Evolutionary conservation across 2,329 filamentous ascomycete genomes (phyloP).

Genomic region (Aspergillus thermomutatus): DNA sequence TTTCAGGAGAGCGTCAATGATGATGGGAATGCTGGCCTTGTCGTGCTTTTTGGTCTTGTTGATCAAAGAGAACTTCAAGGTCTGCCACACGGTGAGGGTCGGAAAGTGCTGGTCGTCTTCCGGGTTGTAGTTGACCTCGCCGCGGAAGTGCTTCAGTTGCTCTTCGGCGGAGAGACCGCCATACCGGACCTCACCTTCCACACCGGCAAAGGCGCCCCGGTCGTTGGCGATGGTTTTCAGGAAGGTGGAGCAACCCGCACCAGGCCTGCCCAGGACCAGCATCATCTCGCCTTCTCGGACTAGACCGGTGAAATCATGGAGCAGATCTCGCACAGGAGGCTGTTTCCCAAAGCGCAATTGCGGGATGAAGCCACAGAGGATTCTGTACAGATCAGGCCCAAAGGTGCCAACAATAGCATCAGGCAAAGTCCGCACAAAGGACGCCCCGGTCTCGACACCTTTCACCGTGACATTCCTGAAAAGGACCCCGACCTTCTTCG

Average conservation of each 20-base stretch:
- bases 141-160: conserved; percentile 66
- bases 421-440: conserved; percentile 69
- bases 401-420: conserved; percentile 74
- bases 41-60: conserved; percentile 71
- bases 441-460: conserved; percentile 63
- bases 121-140: conserved; percentile 74
- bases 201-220: conserved; percentile 60
- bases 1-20: conserved; percentile 67
- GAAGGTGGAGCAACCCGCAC: conserved; percentile 72
- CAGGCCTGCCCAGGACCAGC: conserved; percentile 69
- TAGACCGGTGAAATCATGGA: conserved; percentile 65
- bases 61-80: conserved; percentile 68
- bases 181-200: conserved; percentile 68
- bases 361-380: conserved; percentile 56
- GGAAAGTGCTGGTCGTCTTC: conserved; percentile 77
- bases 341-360: conserved; percentile 47
- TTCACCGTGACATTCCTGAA: conserved; percentile 75
- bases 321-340: conserved; percentile 53
- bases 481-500: conserved; percentile 74
- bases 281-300: conserved; percentile 70
- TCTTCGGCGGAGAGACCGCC: conserved; percentile 67
- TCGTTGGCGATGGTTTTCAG: conserved; percentile 73
- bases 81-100: conserved; percentile 72
- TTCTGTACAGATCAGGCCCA: conserved; percentile 70
- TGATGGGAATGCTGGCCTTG: conserved; percentile 61